Evolutionary conservation across 202 grass and related monocot genomes (phyloP), one percentile per base, ranked within the genome.

Genomic region (Setaria viridis): DNA sequence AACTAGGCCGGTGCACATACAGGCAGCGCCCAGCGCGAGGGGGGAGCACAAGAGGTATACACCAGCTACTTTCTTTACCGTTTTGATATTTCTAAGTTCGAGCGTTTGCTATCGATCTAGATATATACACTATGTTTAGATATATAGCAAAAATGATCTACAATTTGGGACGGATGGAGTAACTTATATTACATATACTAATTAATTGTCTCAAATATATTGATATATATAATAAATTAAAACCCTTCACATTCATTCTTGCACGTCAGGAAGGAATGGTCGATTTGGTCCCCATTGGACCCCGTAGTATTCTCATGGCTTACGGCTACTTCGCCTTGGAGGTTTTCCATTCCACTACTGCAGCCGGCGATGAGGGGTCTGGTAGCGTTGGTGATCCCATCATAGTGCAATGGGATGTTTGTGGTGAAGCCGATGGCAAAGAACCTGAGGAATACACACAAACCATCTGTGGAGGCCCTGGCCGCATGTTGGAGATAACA

Each of bases 41-140:
- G 75, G 12, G 75, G 47, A 62, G 75, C 62, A 78, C 57, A 78
- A 47, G 75, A 62, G 75, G 75, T 78, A 78, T 77, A 62, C 0
- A 25, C 25, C 25, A 25, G 0, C 25, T 25, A 25, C 25, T 25
- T 25, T 0, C 25, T 25, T 25, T 58, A 62, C n/a, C 25, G 12
- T n/a, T n/a, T 37, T 37, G 2, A 2, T 37, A 37, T 37, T 37
- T 37, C 35, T 37, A 37, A 4, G 35, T 3, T 37, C 35, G 2
- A 37, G 2, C 35, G 35, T 37, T 37, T 37, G 35, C 35, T 37
- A 37, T 37, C 35, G 35, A 37, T 37, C 4, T 37, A n/a, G n/a
- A n/a, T n/a, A n/a, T 25, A 25, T 25, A 25, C 25, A 25, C 25
- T 25, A 25, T 25, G 0, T 25, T 25, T 25, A 25, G 0, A 25